Evolutionary conservation across 2,329 filamentous ascomycete genomes (phyloP).

Genomic region (Microthyrium microscopicum): DNA sequence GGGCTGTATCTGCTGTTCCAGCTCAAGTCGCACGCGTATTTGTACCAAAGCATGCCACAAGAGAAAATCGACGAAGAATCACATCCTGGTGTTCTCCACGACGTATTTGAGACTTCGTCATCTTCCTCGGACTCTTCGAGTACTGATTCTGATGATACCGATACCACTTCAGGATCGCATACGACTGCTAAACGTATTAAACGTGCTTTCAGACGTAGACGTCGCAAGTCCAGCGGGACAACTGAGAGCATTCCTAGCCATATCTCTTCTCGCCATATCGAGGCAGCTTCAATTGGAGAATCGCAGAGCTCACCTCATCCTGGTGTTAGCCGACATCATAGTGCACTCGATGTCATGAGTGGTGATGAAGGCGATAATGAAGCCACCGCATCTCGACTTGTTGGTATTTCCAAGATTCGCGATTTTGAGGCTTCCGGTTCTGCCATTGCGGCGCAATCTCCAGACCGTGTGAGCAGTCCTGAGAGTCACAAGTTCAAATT

Average conservation of each 20-base stretch:
- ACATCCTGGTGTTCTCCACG: constrained; percentile 66
- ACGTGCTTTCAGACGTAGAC: constrained; percentile 53
- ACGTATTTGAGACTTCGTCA: constrained; percentile 59
- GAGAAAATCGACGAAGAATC: constrained; percentile 85
- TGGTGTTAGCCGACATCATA: constrained; percentile 1
- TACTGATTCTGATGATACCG: constrained; percentile 26
- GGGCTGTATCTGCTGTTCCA: constrained; percentile 74
- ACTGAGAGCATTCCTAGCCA: constrained; percentile 30
- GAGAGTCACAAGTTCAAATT: no score
- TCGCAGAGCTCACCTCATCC: constrained; percentile 14
- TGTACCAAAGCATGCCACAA: constrained; percentile 85
- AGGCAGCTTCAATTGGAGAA: constrained; percentile 11
- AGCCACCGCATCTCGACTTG: constrained; percentile 22
- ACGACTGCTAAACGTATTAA: constrained; percentile 63
- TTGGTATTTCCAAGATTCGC: constrained; percentile 21
- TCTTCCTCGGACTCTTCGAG: constrained; percentile 33
- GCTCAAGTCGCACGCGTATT: constrained; percentile 78
- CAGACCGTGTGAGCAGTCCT: no score
- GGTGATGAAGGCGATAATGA: constrained; percentile 39
- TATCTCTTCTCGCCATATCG: constrained; percentile 27
- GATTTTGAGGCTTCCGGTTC: constrained; percentile 28
- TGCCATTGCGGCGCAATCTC: constrained; percentile 17
- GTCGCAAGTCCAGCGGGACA: constrained; percentile 60
- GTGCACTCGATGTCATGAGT: constrained; percentile 26
- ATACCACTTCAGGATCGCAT: constrained; percentile 52